Base-by-base conservation (phyloP, 192 early-diverging fungal species). In the Entomortierella beljakovae region DNA sequence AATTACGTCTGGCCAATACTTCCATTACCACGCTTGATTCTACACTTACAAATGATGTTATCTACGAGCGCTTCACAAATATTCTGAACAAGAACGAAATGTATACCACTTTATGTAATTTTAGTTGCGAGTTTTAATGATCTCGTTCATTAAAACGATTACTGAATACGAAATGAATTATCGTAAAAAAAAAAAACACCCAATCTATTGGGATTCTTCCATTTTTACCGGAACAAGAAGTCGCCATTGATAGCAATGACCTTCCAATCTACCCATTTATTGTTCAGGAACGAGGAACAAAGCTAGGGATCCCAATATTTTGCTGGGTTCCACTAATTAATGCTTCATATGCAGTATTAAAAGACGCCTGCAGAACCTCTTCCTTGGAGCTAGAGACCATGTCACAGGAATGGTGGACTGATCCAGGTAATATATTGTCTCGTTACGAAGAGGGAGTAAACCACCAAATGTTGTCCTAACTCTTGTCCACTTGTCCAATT, bases 301-400 rank as follows among this genome's bases (percentile, higher is more conserved):
- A 79, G 32, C 57, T 79, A 6, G 75, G 75, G 20, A 79, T 79
- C 31, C 75, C 75, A 51, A 61, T 79, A 26, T 79, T 49, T 65
- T 69, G 67, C 43, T 79, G 75, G 75, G 75, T 79, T 0, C 75
- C 75, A 16, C 34, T 79, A 0, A 20, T 79, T 3, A 68, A 69
- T 43, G 57, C 56, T 25, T 34, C 75, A 2, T 60, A 64, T 20
- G 62, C 43, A 3, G 62, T 53, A 2, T 42, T 79, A 23, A 79
- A 79, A 50, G 35, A 35, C 7, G 75, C 67, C 15, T 33, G 64
- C 20, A 37, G 22, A 26, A 20, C 22, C 7, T 28, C 6, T 11
- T 2, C 23, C 54, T 23, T 28, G 29, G 34, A 26, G 3, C 16
- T 15, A 25, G 7, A 1, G 25, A 16, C 15, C 16, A 13, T 29